Conservation (phyloP, 2,329 filamentous ascomycete genomes). For the Colletotrichum sp. region DNA sequence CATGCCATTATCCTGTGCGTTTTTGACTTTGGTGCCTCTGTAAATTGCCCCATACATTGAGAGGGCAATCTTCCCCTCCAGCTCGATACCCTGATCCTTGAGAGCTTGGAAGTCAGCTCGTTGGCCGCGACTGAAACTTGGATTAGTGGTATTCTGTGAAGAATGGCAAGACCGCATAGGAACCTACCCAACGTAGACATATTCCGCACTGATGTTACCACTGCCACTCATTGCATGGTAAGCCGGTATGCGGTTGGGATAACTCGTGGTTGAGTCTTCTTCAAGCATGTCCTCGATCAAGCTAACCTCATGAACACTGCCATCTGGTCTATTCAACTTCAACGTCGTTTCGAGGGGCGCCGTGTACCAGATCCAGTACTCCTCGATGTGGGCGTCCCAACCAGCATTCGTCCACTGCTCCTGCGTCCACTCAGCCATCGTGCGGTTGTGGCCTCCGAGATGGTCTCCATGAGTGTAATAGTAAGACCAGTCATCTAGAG, state of each 20-base stretch:
- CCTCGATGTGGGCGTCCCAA: neutral
- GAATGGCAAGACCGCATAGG: no score
- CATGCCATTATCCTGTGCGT: slow-evolving; percentile 10
- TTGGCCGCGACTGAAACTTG: neutral
- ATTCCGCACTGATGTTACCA: slow-evolving; percentile 2
- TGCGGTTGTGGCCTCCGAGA: slow-evolving; percentile 7
- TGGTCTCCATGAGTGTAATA: slow-evolving; percentile 15
- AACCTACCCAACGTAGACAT: slow-evolving; percentile 5
- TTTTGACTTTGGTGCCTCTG: slow-evolving; percentile 5
- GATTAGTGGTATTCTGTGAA: neutral
- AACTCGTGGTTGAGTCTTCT: slow-evolving; percentile 10
- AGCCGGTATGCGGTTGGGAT: slow-evolving; percentile 7
- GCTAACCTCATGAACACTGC: neutral
- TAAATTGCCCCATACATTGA: slow-evolving; percentile 10
- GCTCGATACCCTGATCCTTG: neutral
- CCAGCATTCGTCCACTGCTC: slow-evolving; percentile 5
- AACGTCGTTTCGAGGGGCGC: neutral
- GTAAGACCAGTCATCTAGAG: slow-evolving; percentile 5
- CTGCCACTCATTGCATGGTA: slow-evolving; percentile 13
- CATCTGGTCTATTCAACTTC: slow-evolving; percentile 6
- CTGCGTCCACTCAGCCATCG: slow-evolving; percentile 7
- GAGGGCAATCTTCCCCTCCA: slow-evolving; percentile 1
- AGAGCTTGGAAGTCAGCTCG: neutral
- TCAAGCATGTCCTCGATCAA: slow-evolving; percentile 13
- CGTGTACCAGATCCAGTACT: slow-evolving; percentile 16